Base-by-base conservation (phyloP, 805 yeast genomes). In the Candida pseudoglaebosa region DNA sequence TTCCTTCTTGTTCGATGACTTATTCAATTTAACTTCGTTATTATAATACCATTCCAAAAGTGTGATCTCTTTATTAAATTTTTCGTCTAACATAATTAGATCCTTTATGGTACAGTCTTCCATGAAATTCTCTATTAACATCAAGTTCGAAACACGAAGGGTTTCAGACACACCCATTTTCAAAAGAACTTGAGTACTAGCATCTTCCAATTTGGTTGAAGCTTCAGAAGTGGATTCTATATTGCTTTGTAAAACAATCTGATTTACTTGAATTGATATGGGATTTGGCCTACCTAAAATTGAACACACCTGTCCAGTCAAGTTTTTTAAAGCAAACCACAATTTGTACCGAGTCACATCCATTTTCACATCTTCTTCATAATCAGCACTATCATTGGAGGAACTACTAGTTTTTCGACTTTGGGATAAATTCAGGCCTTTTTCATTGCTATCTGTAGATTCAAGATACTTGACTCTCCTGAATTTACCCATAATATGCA, bases 211-310 rank as follows among this genome's bases (percentile, higher is more conserved):
- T 24, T 53, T 50, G 9, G 45, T 37, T 4, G 41, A 44, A 34
- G 53, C 40, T 18, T 45, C 39, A 12, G 50, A 37, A 10, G 51
- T 44, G 18, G 46, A 37, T 5, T 53, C 40, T 5, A 14, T 30
- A n/a, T 30, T 30, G 19, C 34, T 17, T 30, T 30, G 34, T 15
- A 30, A 8, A 5, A 30, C 34, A 17, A 30, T 44, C 14, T 56
- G 54, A 40, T 59, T 58, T 9, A 65, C 65, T 44, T 64, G 71
- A 22, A 67, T 53, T 1, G 77, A 68, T 7, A 75, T 74, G 1
- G 80, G 80, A 44, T 73, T 75, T 3, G 80, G 80, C 44, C 80
- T 58, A 6, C 80, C 79, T 18, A 74, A 56, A 12, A 73, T 69
- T 0, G 78, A 70, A 47, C 79, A 73, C 14, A 72, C 47, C 24